Evolutionary conservation across 2,329 filamentous ascomycete species (phyloP), one percentile per base, ranked within the genome.

Genomic region (Akanthomyces lecanii): DNA sequence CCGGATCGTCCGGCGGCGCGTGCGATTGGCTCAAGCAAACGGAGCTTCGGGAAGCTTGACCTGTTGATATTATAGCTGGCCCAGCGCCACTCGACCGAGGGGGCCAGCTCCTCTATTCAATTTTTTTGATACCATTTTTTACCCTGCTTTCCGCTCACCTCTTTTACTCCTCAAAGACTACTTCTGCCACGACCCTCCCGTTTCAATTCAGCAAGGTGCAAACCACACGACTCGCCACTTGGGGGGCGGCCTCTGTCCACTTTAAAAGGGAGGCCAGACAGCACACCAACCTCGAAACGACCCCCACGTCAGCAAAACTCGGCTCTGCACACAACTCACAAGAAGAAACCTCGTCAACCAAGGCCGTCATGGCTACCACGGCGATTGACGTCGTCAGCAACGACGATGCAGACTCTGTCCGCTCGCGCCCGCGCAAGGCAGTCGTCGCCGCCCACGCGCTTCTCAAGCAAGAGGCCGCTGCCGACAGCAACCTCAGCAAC

Each of bases 361-460:
- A 57, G 25, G 8, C 53, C 12, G 16, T 14, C 42, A 74, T 74
- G 72, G 69, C 71, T 67, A 69, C 70, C 50, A 68, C 69, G 18
- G 67, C 62, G 7, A 63, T 68, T 51, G 71, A 74, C 58, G 65
- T 69, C 62, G 53, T 69, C 45, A 66, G 65, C 44, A 65, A 75
- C 60, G 80, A 81, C 59, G 72, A 79, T 64, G 74, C 82, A 36
- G 59, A 55, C 44, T 10, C 40, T 60, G 69, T 82, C 61, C 80
- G 81, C 6, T 80, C 82, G 18, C 77, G 82, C 11, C 78, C 80
- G 28, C 78, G 79, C 65, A 84, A 83, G 66, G 77, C 74, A 76
- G 3, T 44, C 16, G 23, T 16, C 11, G 3, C 52, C 16, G 23
- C 23, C 18, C 38, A 33, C 40, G 6, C 48, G 4, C 11, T 77